Percentiles rank a stretch among this genome's conserved stretches.
phyloP scores from a whole-genome alignment of 805 yeast genomes.

The Komagataella phaffii region DNA sequence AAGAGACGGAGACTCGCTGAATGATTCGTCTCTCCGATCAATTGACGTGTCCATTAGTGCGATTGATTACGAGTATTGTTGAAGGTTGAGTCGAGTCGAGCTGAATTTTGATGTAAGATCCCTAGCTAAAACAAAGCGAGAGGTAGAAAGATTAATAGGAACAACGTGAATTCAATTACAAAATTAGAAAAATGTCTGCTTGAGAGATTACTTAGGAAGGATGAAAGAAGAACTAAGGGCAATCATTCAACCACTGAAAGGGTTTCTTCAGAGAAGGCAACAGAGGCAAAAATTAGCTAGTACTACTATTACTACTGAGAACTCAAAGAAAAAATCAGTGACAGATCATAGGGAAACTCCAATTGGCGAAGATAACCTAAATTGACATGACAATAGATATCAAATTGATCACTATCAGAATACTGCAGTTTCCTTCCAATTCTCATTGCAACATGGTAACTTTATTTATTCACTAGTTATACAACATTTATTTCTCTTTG shows the following conservation, averaged over 20 bases:
- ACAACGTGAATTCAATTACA: background rate
- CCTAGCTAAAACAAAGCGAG: background rate
- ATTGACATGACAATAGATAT: background rate
- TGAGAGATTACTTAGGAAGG: background rate
- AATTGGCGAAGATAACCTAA: background rate
- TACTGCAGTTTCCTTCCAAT: background rate
- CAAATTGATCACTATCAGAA: background rate
- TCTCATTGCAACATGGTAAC: background rate
- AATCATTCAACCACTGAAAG: background rate
- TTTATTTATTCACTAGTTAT: background rate
- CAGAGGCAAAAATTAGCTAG: background rate
- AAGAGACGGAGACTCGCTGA: background rate
- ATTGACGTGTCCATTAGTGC: background rate
- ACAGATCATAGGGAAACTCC: background rate
- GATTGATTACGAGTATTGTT: background rate
- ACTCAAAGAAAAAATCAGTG: background rate
- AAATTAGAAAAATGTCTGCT: background rate
- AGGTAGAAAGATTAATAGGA: background rate
- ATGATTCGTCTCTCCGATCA: background rate
- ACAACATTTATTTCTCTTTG: slow-evolving; percentile 23
- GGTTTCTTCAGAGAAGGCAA: background rate
- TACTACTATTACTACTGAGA: background rate
- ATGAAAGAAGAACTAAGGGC: background rate
- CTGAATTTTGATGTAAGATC: background rate
- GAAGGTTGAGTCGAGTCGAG: background rate